These are phyloP conservation scores for Trapa bicornis DNA, from an alignment of 345 rosid genomes.

Conservation along the genomic window DNA sequence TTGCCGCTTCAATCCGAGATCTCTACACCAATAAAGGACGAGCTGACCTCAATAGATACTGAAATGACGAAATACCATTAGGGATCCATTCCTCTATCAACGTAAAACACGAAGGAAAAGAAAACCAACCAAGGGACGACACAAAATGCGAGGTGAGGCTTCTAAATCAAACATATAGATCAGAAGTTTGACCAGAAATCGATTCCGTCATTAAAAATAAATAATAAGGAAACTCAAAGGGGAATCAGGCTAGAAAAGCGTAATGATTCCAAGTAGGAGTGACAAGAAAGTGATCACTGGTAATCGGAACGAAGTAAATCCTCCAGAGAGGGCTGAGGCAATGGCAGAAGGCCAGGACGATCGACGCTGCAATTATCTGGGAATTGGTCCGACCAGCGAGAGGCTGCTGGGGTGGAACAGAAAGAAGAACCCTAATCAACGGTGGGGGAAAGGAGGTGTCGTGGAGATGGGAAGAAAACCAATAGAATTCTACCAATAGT, in stretches of 20 bases:
- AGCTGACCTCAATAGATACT: neutral
- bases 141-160: neutral
- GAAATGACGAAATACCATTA: neutral
- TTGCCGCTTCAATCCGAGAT: neutral
- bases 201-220: neutral
- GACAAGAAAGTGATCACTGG: neutral
- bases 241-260: neutral
- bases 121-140: neutral
- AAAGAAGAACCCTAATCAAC: constrained; percentile 7
- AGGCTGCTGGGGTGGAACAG: neutral
- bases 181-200: neutral
- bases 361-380: constrained; percentile 15
- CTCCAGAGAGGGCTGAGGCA: neutral
- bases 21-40: neutral
- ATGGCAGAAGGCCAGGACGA: constrained; percentile 11
- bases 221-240: neutral
- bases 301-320: neutral
- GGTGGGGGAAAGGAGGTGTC: neutral
- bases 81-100: neutral
- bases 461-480: neutral
- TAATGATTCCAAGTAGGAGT: neutral
- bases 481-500: neutral
- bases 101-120: neutral
- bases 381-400: constrained; percentile 25
- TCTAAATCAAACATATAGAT: neutral